Conservation (phyloP, 2,329 filamentous ascomycete species). For the Ophiostoma populinum region DNA sequence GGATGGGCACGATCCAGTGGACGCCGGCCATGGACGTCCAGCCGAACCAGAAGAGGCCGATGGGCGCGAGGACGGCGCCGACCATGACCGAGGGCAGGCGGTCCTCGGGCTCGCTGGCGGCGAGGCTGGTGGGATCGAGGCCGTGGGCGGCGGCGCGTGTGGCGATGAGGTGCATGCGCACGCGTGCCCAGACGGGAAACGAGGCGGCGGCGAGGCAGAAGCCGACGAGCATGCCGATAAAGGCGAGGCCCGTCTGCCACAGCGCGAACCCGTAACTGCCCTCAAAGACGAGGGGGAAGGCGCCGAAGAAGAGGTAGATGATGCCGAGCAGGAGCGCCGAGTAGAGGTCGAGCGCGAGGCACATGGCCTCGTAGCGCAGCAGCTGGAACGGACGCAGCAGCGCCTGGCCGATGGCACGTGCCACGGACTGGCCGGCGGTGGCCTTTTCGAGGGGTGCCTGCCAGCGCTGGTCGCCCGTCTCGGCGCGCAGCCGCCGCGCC, state of each 20-base stretch:
- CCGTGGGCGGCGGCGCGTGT: slow-evolving; percentile 33
- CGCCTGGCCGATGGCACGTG: slow-evolving; percentile 38
- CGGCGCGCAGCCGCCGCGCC: slow-evolving; percentile 48
- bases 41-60: slow-evolving; percentile 75
- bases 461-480: slow-evolving; percentile 64
- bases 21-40: slow-evolving; percentile 65
- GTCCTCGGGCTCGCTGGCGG: slow-evolving; percentile 65
- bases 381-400: slow-evolving; percentile 61
- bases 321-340: slow-evolving; percentile 76
- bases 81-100: slow-evolving; percentile 58
- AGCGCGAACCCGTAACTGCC: slow-evolving; percentile 59
- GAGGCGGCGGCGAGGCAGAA: slow-evolving; percentile 46
- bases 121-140: no score
- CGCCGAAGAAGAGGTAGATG: slow-evolving; percentile 80
- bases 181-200: slow-evolving; percentile 48
- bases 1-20: slow-evolving; percentile 61
- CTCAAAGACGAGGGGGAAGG: slow-evolving; percentile 65
- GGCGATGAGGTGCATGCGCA: slow-evolving; percentile 39
- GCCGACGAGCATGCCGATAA: slow-evolving; percentile 53
- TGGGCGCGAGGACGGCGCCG: slow-evolving; percentile 62
- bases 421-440: slow-evolving; percentile 39
- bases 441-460: slow-evolving; percentile 57
- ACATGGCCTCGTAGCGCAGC: slow-evolving; percentile 71
- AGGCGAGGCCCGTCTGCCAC: slow-evolving; percentile 66
- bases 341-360: slow-evolving; percentile 62